Base-by-base conservation (phyloP, 345 rosid species). In the Gossypium anomalum region DNA sequence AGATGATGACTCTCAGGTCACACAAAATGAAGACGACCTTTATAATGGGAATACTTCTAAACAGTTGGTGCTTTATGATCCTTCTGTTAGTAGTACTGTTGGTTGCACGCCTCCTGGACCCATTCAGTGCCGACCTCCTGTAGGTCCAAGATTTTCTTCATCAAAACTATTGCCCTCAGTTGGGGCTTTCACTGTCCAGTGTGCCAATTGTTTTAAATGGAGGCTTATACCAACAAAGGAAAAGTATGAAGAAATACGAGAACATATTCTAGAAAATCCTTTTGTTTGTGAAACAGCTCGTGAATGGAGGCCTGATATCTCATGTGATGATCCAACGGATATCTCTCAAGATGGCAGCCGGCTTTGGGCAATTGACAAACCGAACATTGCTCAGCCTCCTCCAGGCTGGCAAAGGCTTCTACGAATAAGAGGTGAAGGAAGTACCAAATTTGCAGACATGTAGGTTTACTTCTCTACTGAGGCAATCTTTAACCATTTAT, bases 321-420 rank as follows among this genome's bases (percentile, higher is more conserved):
- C 93, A 44, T 94, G 98, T 79, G 86, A 88, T 79, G 90, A 84
- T 77, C 91, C 97, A 59, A 80, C 87, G 1, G 98, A 94, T 85
- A 89, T 94, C 70, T 82, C 89, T 79, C 98, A 92, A 85, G 97
- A 94, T 80, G 95, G 91, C 55, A 87, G 93, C 57, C 83, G 91
- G 80, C 86, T 94, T 38, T 94, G 97, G 98, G 98, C 98, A 48
- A 91, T 94, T 77, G 98, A 92, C 80, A 91, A 89, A 58, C 98
- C 97, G 14, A 91, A 87, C 61, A 94, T 94, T 27, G 91, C 95
- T 51, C 95, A 86, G 75, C 97, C 98, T 9, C 98, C 98, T 56
- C 78, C 80, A 61, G 97, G 98, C 0, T 94, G 98, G 98, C 90
- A 91, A 78, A 89, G 98, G 63, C 77, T 86, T 45, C 81, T 92